Conservation (phyloP, 1,139 yeast genomes). For the Candida anutae region DNA sequence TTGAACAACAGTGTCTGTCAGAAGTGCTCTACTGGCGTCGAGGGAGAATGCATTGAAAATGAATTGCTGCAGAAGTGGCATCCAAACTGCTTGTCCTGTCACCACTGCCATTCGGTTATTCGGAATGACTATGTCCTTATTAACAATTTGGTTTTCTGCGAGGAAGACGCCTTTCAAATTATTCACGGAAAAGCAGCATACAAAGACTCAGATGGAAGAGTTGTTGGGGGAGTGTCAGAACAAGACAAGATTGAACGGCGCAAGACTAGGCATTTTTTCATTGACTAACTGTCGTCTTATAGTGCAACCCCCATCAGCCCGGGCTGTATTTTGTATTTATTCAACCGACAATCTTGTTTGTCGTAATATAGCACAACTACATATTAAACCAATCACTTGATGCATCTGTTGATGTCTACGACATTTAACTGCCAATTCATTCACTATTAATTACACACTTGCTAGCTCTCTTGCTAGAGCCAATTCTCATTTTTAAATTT, state of each 20-base stretch:
- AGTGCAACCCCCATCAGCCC: too few relatives aligned
- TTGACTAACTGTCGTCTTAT: too few relatives aligned
- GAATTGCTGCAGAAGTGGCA: constrained; percentile 64
- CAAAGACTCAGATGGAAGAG: constrained; percentile 16
- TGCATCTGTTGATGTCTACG: too few relatives aligned
- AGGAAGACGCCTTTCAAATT: constrained; percentile 28
- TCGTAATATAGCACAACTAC: too few relatives aligned
- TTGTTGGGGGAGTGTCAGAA: constrained; percentile 17
- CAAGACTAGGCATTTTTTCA: constrained; percentile 34
- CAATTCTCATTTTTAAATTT: too few relatives aligned
- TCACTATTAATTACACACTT: too few relatives aligned
- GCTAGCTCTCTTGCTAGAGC: too few relatives aligned
- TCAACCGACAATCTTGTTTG: too few relatives aligned
- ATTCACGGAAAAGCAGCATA: constrained; percentile 16
- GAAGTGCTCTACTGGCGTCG: constrained; percentile 68
- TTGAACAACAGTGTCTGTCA: constrained; percentile 70
- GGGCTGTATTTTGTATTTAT: too few relatives aligned
- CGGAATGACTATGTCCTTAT: constrained; percentile 49
- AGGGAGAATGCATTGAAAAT: constrained; percentile 84
- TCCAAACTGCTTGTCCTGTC: constrained; percentile 52
- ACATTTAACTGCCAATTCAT: too few relatives aligned
- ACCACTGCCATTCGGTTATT: constrained; percentile 41
- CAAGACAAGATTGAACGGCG: constrained; percentile 37
- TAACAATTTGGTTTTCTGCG: constrained; percentile 47
- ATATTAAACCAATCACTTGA: too few relatives aligned